Conservation (phyloP, 2,329 filamentous ascomycete genomes). For the Alternaria ventricosa region DNA sequence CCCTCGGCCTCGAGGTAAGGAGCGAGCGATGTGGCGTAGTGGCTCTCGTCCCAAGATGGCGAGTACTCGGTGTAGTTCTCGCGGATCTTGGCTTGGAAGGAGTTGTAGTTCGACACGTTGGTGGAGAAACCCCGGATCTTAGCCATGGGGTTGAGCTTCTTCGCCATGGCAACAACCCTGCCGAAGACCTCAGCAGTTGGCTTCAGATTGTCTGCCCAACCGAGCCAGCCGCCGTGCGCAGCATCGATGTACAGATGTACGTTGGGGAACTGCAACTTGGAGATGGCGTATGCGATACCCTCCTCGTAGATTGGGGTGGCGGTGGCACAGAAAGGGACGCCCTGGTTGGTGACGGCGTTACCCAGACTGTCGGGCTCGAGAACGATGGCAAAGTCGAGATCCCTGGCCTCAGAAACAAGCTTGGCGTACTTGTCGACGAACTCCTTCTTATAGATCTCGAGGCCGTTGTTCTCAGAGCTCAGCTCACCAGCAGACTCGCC, state of each 20-base stretch:
- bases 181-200: constrained; percentile 34
- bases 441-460: constrained; percentile 35
- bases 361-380: constrained; percentile 37
- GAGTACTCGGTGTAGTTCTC: constrained; percentile 35
- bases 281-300: constrained; percentile 38
- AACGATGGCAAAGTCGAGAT: constrained; percentile 39
- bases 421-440: constrained; percentile 38
- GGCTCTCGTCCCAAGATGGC: constrained; percentile 33
- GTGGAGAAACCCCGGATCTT: constrained; percentile 37
- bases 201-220: constrained; percentile 38
- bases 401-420: constrained; percentile 28
- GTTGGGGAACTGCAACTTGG: constrained; percentile 37
- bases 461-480: constrained; percentile 64
- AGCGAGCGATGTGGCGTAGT: constrained; percentile 30
- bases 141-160: constrained; percentile 27
- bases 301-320: constrained; percentile 37
- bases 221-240: constrained; percentile 40
- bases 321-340: constrained; percentile 26
- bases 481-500: constrained; percentile 82
- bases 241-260: constrained; percentile 39
- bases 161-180: constrained; percentile 30
- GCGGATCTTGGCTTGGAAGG: constrained; percentile 30
- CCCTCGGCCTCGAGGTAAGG: constrained; percentile 31
- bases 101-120: constrained; percentile 40
- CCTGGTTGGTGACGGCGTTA: constrained; percentile 39